Conservation (phyloP, 208 protist species). For the Phytomonas serpens region DNA sequence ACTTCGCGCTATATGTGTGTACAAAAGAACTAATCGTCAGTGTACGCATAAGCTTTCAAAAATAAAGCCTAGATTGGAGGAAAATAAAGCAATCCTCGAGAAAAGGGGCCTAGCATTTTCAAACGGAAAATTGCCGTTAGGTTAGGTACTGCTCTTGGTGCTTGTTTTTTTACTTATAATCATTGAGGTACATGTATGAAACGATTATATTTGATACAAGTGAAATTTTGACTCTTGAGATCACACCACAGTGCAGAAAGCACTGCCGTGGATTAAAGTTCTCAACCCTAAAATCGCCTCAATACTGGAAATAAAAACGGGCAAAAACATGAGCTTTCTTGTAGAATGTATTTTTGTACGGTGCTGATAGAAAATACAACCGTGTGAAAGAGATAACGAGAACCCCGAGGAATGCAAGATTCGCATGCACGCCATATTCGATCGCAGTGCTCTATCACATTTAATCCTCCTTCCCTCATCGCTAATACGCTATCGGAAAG, state of each 20-base stretch:
- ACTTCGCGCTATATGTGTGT: neutral
- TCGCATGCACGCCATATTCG: neutral
- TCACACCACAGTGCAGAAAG: neutral
- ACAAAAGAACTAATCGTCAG: neutral
- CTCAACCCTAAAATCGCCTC: too few relatives aligned
- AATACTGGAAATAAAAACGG: too few relatives aligned
- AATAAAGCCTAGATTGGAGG: neutral
- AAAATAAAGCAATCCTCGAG: neutral
- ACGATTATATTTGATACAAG: neutral
- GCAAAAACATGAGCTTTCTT: neutral
- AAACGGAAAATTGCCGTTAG: neutral
- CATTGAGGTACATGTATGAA: neutral
- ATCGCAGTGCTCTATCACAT: too few relatives aligned
- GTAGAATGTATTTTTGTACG: neutral
- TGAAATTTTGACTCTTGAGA: neutral
- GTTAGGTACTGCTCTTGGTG: neutral
- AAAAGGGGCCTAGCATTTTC: neutral
- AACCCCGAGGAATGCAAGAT: neutral
- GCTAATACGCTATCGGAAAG: neutral
- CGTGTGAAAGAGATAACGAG: neutral
- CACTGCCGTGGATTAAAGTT: neutral
- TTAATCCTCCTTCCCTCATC: too few relatives aligned
- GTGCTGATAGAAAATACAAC: neutral
- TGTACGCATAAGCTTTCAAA: neutral
- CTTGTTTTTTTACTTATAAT: neutral